Base-by-base conservation (phyloP, 2,329 filamentous ascomycete genomes). In the Dactylellina sp. region DNA sequence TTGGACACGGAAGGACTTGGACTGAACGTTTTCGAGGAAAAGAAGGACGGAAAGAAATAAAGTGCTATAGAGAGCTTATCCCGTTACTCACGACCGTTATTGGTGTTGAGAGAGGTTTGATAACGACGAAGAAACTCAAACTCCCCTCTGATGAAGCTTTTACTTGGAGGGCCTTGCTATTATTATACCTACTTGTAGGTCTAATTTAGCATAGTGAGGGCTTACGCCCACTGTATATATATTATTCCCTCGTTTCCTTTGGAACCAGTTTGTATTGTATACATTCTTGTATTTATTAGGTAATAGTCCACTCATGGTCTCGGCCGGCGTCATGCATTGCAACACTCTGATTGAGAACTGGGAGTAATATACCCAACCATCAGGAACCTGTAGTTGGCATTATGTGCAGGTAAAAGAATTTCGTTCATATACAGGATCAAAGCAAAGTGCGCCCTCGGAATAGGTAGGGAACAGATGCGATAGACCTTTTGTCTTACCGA, bases 1-100 rank as follows among this genome's bases (percentile, higher is more conserved):
- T 86, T 99, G 76, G 95, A 99, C 80, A 88, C 92, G 5, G 90
- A 95, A 81, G 95, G 93, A 47, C 84, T 99, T 79, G 95, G 95
- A 55, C 84, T 99, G 79, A 97, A 99, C 80, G 91, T 99, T 37
- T 77, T 76, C 44, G 75, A 76, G 16, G 70, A 76, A 46, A 82
- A 84, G 71, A 81, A 63, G 47, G 62, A 60, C 68, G 76, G 66
- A 64, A 76, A 57, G 66, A 66, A 74, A 61, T 74, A 66, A 61
- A 61, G 16, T 0, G 50, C n/a, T 37, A n/a, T 5, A 14, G 2
- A 39, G n/a, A n/a, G n/a, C n/a, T n/a, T n/a, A n/a, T n/a, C n/a
- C n/a, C n/a, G n/a, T n/a, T 18, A 40, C 11, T 28, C 1, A 25
- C 35, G 20, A 16, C 39, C 16, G 35, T 32, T 28, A 47, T 59